A percentile compares a stretch with the other conserved stretches of the same genome.
phyloP scores from a whole-genome alignment of 805 yeast genomes.

The Cyberlindnera mycetangii region DNA sequence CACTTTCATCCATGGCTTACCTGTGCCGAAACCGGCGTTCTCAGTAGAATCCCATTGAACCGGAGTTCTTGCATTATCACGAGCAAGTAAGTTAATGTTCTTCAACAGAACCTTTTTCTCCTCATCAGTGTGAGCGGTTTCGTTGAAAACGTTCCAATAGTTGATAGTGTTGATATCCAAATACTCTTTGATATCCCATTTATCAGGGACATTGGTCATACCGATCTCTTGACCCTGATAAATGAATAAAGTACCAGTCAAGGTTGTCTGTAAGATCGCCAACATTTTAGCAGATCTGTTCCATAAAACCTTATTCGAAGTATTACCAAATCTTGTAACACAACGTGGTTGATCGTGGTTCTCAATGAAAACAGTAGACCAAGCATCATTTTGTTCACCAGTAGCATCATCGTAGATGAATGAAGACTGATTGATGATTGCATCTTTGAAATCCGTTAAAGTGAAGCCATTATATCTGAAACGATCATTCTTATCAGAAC shows the following conservation, averaged over 20 bases:
- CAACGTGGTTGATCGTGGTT: constrained; percentile 58
- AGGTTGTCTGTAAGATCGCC: constrained; percentile 41
- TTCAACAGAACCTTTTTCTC: constrained; percentile 32
- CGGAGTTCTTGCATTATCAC: constrained; percentile 57
- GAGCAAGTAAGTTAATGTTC: constrained; percentile 37
- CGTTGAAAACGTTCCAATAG: constrained; percentile 36
- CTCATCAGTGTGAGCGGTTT: constrained; percentile 26
- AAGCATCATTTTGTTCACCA: constrained; percentile 42
- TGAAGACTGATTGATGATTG: constrained; percentile 33
- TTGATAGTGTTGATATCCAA: constrained; percentile 47
- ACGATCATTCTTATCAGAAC: constrained; percentile 35
- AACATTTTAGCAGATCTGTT: constrained; percentile 46
- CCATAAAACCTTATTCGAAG: constrained; percentile 31
- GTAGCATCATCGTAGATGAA: constrained; percentile 36
- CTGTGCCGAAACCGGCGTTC: constrained; percentile 47
- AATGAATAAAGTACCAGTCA: constrained; percentile 53
- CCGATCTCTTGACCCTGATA: constrained; percentile 66
- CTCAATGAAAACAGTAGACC: constrained; percentile 54
- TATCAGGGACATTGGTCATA: constrained; percentile 42
- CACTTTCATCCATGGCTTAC: constrained; percentile 52
- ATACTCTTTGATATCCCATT: constrained; percentile 49
- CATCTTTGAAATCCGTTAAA: constrained; percentile 41
- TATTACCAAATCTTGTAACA: constrained; percentile 49
- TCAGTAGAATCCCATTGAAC: constrained; percentile 49
- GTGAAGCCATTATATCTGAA: constrained; percentile 34